phyloP scores from a whole-genome alignment of 176 grass and related monocot genomes.

The Zizania latifolia region DNA sequence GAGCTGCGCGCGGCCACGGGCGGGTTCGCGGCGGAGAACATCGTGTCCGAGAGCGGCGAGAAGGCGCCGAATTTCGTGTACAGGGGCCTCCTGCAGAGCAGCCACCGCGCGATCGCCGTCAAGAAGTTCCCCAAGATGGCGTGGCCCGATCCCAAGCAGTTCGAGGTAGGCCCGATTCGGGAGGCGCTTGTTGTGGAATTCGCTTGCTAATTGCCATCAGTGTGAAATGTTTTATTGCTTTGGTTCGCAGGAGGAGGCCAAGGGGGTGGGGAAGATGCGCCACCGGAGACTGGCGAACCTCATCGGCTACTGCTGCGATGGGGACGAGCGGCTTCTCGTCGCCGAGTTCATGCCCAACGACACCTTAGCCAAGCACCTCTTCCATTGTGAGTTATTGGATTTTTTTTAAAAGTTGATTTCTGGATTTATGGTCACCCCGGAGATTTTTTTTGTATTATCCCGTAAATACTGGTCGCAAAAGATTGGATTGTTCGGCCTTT shows the following conservation, averaged over 20 bases:
- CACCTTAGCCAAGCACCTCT: slow-evolving; percentile 92
- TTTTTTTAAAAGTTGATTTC: neutral
- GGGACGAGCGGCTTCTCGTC: slow-evolving; percentile 93
- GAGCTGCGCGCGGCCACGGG: slow-evolving; percentile 70
- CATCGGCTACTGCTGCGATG: slow-evolving; percentile 98
- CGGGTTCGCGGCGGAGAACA: slow-evolving; percentile 57
- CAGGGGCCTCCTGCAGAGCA: slow-evolving; percentile 52
- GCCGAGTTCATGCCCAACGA: slow-evolving; percentile 99
- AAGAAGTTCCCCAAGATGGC: slow-evolving; percentile 91
- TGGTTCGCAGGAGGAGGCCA: slow-evolving; percentile 76
- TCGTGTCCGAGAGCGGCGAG: slow-evolving; percentile 93
- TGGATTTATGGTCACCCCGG: neutral
- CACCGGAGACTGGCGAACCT: slow-evolving; percentile 75
- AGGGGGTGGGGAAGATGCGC: slow-evolving; percentile 79
- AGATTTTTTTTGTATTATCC: neutral
- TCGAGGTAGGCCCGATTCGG: slow-evolving; percentile 52
- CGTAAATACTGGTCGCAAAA: neutral
- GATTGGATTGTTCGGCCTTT: neutral
- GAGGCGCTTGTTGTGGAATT: neutral
- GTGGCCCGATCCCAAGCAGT: slow-evolving; percentile 97
- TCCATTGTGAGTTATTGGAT: slow-evolving; percentile 68
- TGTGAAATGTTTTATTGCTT: neutral
- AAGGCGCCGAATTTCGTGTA: slow-evolving; percentile 97
- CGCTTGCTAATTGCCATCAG: neutral
- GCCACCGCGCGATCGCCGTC: slow-evolving; percentile 69